A percentile compares a stretch with the other conserved stretches of the same genome.
phyloP scores from a whole-genome alignment of 371 early-diverging fungal species.

The Entomophthora muscae region DNA sequence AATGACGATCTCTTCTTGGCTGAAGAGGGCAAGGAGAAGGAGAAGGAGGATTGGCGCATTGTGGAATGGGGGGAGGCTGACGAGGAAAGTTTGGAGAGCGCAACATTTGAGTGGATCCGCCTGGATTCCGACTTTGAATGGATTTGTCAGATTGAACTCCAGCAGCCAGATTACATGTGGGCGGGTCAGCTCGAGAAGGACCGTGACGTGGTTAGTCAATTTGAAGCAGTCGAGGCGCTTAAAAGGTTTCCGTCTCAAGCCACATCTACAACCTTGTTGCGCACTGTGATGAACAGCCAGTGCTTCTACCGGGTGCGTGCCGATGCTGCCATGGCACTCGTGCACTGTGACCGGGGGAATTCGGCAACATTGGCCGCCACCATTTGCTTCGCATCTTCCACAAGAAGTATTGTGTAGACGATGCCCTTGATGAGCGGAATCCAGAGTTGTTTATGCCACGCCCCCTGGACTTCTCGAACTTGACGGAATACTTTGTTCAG shows the following conservation, averaged over 20 bases:
- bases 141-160: slow-evolving; percentile 74
- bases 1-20: slow-evolving; percentile 32
- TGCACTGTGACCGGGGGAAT: slow-evolving; percentile 34
- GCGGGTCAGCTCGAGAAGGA: slow-evolving; percentile 84
- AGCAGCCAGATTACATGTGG: slow-evolving; percentile 95
- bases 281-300: slow-evolving; percentile 61
- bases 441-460: slow-evolving; percentile 35
- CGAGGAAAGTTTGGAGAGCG: slow-evolving; percentile 48
- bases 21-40: slow-evolving; percentile 44
- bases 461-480: slow-evolving; percentile 65
- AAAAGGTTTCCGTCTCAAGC: slow-evolving; percentile 40
- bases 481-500: slow-evolving; percentile 77
- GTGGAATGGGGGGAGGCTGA: slow-evolving; percentile 71
- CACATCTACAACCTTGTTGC: slow-evolving; percentile 51
- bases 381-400: slow-evolving; percentile 59
- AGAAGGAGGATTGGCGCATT: slow-evolving; percentile 52
- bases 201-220: slow-evolving; percentile 89
- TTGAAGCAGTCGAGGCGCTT: slow-evolving; percentile 61
- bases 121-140: slow-evolving; percentile 92
- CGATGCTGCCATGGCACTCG: slow-evolving; percentile 78
- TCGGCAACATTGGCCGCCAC: slow-evolving; percentile 50
- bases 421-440: slow-evolving; percentile 2
- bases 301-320: slow-evolving; percentile 86
- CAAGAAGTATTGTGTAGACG: slow-evolving; percentile 44
- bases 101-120: slow-evolving; percentile 92